A percentile compares a stretch with the other conserved stretches of the same genome.
These are phyloP conservation scores for Yamadazyma atlantica DNA, from an alignment of 1,139 yeast species.

Conservation along the genomic window DNA sequence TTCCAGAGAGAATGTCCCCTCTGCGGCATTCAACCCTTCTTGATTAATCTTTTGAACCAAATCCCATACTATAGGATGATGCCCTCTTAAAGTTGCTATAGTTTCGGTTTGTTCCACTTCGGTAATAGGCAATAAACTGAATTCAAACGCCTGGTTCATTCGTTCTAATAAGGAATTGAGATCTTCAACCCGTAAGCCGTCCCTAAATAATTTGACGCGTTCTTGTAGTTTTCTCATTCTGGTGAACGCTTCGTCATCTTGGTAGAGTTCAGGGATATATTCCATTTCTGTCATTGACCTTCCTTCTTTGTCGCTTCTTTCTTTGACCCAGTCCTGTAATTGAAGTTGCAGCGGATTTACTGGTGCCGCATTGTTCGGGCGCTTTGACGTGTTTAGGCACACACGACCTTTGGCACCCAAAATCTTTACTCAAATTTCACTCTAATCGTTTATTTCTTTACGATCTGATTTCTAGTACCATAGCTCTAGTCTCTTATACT, in stretches of 20 bases:
- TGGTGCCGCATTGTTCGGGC: too few relatives aligned
- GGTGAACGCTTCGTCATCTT: background rate
- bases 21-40: background rate
- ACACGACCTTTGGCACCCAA: too few relatives aligned
- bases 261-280: background rate
- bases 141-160: background rate
- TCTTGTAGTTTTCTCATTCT: background rate
- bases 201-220: too few relatives aligned
- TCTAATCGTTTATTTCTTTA: too few relatives aligned
- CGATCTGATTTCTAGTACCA: too few relatives aligned
- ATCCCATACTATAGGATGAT: background rate
- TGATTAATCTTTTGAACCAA: background rate
- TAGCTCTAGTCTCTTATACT: too few relatives aligned
- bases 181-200: too few relatives aligned
- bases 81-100: background rate
- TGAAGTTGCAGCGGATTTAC: too few relatives aligned
- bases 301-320: background rate
- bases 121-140: background rate
- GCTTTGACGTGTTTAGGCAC: too few relatives aligned
- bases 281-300: background rate
- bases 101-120: background rate
- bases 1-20: too few relatives aligned
- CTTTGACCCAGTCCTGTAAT: background rate
- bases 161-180: background rate
- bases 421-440: too few relatives aligned